A percentile compares a stretch with the other conserved stretches of the same genome.
phyloP scores from a whole-genome alignment of 2,329 filamentous ascomycete species.

The Fusarium tupiense region DNA sequence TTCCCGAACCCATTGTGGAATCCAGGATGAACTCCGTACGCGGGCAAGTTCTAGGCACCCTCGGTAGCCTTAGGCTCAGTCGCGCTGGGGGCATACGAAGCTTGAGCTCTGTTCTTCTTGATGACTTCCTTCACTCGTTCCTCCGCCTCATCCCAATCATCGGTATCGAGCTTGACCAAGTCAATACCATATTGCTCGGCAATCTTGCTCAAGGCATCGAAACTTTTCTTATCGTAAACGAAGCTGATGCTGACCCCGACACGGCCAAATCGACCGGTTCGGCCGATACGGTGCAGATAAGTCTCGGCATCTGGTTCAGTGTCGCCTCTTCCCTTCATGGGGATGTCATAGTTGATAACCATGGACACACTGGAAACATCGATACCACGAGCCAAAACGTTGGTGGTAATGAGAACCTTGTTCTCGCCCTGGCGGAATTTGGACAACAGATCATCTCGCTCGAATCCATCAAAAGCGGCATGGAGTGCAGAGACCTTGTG shows the following conservation, averaged over 20 bases:
- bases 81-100: constrained; percentile 60
- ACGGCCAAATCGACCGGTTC: constrained; percentile 95
- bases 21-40: constrained; percentile 12
- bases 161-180: constrained; percentile 81
- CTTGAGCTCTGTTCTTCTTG: constrained; percentile 72
- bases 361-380: constrained; percentile 92
- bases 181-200: constrained; percentile 82
- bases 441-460: constrained; percentile 86
- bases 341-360: constrained; percentile 97
- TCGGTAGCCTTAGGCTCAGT: constrained; percentile 48
- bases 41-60: constrained; percentile 45
- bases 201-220: constrained; percentile 81
- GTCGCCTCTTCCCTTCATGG: constrained; percentile 79
- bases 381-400: constrained; percentile 94
- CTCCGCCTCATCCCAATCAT: constrained; percentile 93
- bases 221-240: constrained; percentile 87
- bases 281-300: constrained; percentile 96
- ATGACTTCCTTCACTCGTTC: constrained; percentile 82
- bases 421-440: constrained; percentile 86
- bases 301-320: constrained; percentile 91
- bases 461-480: constrained; percentile 83
- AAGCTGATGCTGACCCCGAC: constrained; percentile 97
- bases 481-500: constrained; percentile 93
- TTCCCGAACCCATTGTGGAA: constrained; percentile 4
- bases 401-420: constrained; percentile 98